These are phyloP conservation scores for Amylostereum chailletii DNA, from an alignment of 1,284 basidiomycete species.

Conservation along the genomic window DNA sequence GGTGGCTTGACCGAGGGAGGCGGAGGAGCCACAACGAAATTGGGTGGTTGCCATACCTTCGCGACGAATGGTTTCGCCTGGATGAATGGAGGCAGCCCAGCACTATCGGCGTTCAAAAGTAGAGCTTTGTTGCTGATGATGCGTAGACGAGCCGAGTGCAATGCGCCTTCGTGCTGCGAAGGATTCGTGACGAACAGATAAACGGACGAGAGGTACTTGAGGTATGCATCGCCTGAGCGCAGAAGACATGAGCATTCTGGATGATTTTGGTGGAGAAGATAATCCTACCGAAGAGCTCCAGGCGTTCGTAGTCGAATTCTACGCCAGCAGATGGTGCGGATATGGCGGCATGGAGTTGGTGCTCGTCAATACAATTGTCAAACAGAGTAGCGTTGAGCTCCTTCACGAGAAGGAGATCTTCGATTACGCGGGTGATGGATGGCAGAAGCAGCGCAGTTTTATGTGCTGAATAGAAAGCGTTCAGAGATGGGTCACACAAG, in stretches of 20 bases:
- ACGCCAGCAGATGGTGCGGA: slow-evolving; percentile 56
- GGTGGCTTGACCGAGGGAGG: slow-evolving; percentile 7
- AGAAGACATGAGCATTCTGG: background rate
- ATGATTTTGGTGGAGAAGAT: background rate
- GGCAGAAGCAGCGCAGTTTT: slow-evolving; percentile 61
- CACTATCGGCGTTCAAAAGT: slow-evolving; percentile 41
- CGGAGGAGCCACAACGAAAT: slow-evolving; percentile 24
- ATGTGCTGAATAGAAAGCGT: slow-evolving; percentile 8
- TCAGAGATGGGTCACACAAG: background rate
- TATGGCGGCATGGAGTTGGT: slow-evolving; percentile 54
- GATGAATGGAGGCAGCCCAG: slow-evolving; percentile 59
- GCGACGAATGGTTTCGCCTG: slow-evolving; percentile 61
- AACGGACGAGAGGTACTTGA: slow-evolving; percentile 69
- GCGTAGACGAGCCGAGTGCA: slow-evolving; percentile 54
- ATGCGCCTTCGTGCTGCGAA: slow-evolving; percentile 46
- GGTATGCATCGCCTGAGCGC: slow-evolving; percentile 62
- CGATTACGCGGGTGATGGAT: slow-evolving; percentile 59
- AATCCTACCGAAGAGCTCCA: slow-evolving; percentile 64
- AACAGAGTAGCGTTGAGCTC: slow-evolving; percentile 70
- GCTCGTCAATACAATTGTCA: slow-evolving; percentile 47
- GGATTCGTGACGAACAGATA: slow-evolving; percentile 67
- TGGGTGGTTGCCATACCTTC: slow-evolving; percentile 55
- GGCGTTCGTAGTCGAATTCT: slow-evolving; percentile 70
- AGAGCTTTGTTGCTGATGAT: slow-evolving; percentile 70
- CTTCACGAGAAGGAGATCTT: slow-evolving; percentile 63